Base-by-base conservation (phyloP, 768 basidiomycete species). In the Aureoboletus auriporus region DNA sequence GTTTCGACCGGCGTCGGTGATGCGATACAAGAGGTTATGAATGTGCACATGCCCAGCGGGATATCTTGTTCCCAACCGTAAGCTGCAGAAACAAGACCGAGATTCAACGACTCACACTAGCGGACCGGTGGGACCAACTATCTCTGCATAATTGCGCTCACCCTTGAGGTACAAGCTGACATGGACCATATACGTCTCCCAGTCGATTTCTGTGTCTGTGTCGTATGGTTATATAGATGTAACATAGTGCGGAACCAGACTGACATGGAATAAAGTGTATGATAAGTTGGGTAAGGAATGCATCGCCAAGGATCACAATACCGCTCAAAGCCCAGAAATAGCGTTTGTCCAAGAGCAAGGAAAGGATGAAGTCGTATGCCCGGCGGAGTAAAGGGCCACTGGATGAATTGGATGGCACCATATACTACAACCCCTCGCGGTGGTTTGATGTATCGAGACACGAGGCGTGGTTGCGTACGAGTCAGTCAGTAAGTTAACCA, bases 121-220 rank as follows among this genome's bases (percentile, higher is more conserved):
- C 8, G 89, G 91, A 13, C 96, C 96, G 6, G 93, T 96, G 2
- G 93, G 93, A 1, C 96, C 96, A 47, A 79, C 73, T 42, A 99
- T 86, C 50, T 73, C 67, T 11, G 80, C 75, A 63, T 99, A 99
- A 60, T 93, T 80, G 40, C 84, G 75, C 64, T 94, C 86, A 30
- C 93, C 93, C 46, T 80, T 78, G 40, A 89, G 58, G 69, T 89
- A 93, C 36, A 86, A 64, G 47, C 84, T 76, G 1, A 89, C 78
- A 45, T 98, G 96, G 44, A 85, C 72, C 83, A 97, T 92, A 63
- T 99, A 99, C 0, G 96, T 97, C 60, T 85, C 79, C 84, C 91
- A 98, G 70, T 99, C 96, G 59, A 99, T 99, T 69, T 99, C 94
- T 10, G 96, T 98, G 71, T 94, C 95, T 97, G 72, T 43, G 53